phyloP scores from a whole-genome alignment of 192 early-diverging fungal species.

The Coemansia sp. region DNA sequence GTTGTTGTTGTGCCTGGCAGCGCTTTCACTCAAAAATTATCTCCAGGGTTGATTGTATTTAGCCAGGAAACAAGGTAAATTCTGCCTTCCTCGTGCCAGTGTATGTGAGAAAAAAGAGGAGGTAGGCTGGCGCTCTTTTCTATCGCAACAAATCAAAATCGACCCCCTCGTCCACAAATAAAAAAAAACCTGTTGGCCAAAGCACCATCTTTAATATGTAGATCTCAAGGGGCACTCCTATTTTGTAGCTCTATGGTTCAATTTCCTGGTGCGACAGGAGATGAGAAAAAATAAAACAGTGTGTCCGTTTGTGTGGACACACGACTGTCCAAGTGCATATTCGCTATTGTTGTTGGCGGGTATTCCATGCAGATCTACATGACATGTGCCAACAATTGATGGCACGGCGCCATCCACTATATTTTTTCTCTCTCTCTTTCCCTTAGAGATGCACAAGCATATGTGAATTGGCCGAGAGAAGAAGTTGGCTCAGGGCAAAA shows the following conservation, averaged over 20 bases:
- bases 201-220: constrained; percentile 4
- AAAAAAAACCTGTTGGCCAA: neutral
- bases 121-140: neutral
- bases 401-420: constrained; percentile 8
- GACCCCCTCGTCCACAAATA: neutral
- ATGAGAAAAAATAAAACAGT: neutral
- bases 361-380: constrained; percentile 5
- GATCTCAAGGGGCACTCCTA: neutral
- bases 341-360: neutral
- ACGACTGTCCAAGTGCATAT: constrained; percentile 4
- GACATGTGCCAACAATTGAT: constrained; percentile 9
- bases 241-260: neutral
- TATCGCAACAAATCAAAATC: neutral
- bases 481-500: neutral
- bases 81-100: neutral
- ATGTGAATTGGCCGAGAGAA: neutral
- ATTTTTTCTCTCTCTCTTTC: neutral
- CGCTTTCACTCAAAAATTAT: neutral
- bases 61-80: neutral
- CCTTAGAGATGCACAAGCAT: neutral
- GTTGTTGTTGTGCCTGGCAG: neutral
- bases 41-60: neutral
- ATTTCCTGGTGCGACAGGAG: neutral
- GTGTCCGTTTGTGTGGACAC: constrained; percentile 1
- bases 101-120: neutral